A percentile compares a stretch with the other conserved stretches of the same genome.
phyloP scores from a whole-genome alignment of 495 filamentous ascomycete genomes.

The Aspergillus asperescens region DNA sequence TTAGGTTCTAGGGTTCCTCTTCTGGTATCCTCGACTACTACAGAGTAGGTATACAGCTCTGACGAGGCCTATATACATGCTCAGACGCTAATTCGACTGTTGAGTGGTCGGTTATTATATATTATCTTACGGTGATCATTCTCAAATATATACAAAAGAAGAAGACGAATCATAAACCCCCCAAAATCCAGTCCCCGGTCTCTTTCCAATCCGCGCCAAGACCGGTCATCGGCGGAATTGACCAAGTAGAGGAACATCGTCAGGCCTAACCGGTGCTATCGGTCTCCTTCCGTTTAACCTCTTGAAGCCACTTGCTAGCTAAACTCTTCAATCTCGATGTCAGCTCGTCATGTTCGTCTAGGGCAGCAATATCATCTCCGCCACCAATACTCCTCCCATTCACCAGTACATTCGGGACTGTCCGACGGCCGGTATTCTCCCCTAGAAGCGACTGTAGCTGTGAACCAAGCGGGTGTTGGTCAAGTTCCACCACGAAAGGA shows the following conservation, averaged over 20 bases:
- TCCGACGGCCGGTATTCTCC: conserved; percentile 70
- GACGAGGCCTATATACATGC: no score
- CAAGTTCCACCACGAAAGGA: conserved; percentile 87
- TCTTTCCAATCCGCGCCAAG: neutral
- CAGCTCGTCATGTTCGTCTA: conserved; percentile 66
- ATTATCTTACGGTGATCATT: neutral
- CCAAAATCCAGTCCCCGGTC: neutral
- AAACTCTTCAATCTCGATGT: conserved; percentile 65
- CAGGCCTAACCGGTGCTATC: neutral
- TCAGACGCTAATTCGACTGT: neutral
- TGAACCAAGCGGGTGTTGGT: conserved; percentile 68
- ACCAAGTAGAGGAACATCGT: neutral
- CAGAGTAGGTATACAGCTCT: no score
- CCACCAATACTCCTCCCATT: conserved; percentile 87
- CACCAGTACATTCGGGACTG: conserved; percentile 88
- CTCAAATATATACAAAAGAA: conserved; percentile 9
- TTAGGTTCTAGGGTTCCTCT: conserved; percentile 32
- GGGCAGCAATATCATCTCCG: conserved; percentile 72
- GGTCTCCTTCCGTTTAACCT: conserved; percentile 31
- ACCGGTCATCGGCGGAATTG: neutral
- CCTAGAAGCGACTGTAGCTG: conserved; percentile 63
- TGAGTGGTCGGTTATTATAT: neutral
- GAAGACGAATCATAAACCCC: neutral
- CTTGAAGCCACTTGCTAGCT: conserved; percentile 64
- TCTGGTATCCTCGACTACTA: neutral